These are phyloP conservation scores for Fusarium tuaranense DNA, from an alignment of 2,329 filamentous ascomycete genomes.

Conservation along the genomic window DNA sequence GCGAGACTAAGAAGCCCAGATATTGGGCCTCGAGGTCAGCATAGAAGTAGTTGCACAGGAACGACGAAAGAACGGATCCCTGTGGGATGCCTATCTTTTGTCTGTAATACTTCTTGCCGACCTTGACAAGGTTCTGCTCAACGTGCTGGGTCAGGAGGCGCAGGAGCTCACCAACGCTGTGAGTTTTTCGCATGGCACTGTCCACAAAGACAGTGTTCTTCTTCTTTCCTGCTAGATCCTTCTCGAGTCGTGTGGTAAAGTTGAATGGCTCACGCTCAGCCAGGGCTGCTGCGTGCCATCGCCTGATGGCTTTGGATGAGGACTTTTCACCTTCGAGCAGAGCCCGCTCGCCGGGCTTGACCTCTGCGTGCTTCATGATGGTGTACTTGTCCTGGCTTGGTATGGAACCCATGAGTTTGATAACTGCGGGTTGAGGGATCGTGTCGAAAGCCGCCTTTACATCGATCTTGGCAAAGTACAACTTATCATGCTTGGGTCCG, in stretches of 20 bases:
- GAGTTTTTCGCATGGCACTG: slow-evolving; percentile 67
- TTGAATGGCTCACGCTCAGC: slow-evolving; percentile 54
- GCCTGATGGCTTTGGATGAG: slow-evolving; percentile 54
- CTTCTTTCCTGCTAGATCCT: slow-evolving; percentile 55
- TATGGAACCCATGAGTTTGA: slow-evolving; percentile 73
- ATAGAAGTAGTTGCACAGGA: slow-evolving; percentile 97
- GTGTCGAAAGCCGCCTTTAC: slow-evolving; percentile 95
- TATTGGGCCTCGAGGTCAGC: slow-evolving; percentile 81
- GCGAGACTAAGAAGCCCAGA: slow-evolving; percentile 71
- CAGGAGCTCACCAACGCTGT: slow-evolving; percentile 71
- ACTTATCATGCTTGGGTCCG: slow-evolving; percentile 49
- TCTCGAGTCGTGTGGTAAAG: slow-evolving; percentile 60
- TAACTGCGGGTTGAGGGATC: slow-evolving; percentile 83
- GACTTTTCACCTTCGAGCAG: slow-evolving; percentile 32
- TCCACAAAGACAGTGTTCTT: slow-evolving; percentile 84
- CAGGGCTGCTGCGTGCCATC: slow-evolving; percentile 67
- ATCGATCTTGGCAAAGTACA: slow-evolving; percentile 94
- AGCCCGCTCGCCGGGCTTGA: slow-evolving; percentile 62
- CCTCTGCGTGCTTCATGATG: slow-evolving; percentile 79
- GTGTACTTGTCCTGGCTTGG: slow-evolving; percentile 72
- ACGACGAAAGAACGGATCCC: slow-evolving; percentile 86
- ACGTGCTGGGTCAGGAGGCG: slow-evolving; percentile 83
- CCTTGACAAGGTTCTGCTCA: slow-evolving; percentile 85
- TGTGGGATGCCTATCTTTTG: slow-evolving; percentile 94
- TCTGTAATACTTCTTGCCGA: slow-evolving; percentile 88